Percentiles rank a stretch among this genome's conserved stretches.
These are phyloP conservation scores for Coniella vitis DNA, from an alignment of 2,329 filamentous ascomycete genomes.

Conservation along the genomic window DNA sequence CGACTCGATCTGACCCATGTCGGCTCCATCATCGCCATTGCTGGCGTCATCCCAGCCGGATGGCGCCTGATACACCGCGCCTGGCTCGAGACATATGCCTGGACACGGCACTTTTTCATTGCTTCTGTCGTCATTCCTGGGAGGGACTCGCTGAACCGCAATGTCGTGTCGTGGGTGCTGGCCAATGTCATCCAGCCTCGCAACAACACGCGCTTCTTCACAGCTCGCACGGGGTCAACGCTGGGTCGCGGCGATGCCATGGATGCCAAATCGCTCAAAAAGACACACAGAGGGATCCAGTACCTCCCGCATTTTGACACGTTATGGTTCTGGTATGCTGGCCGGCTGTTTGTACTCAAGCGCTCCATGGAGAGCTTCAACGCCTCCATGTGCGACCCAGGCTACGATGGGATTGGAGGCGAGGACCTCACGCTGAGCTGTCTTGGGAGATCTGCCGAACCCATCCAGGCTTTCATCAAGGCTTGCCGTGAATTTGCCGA, in stretches of 20 bases:
- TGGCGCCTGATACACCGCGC: constrained; percentile 31
- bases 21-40: constrained; percentile 38
- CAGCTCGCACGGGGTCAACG: constrained; percentile 34
- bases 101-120: constrained; percentile 35
- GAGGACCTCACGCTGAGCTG: constrained; percentile 43
- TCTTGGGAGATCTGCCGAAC: constrained; percentile 43
- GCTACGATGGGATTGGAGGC: constrained; percentile 38
- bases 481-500: constrained; percentile 42
- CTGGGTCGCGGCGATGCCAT: constrained; percentile 28
- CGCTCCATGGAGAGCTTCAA: constrained; percentile 34
- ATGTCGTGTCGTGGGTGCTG: constrained; percentile 39
- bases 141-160: constrained; percentile 37
- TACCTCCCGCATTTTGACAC: constrained; percentile 39
- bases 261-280: constrained; percentile 30
- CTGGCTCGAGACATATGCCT: constrained; percentile 33
- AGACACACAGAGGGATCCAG: constrained; percentile 33
- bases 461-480: constrained; percentile 39
- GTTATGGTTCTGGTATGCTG: constrained; percentile 43
- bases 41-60: constrained; percentile 33
- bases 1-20: constrained; percentile 36
- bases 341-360: constrained; percentile 37
- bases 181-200: constrained; percentile 30
- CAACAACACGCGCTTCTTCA: constrained; percentile 33
- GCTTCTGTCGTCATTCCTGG: constrained; percentile 37
- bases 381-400: constrained; percentile 31